A percentile compares a stretch with the other conserved stretches of the same genome.
phyloP scores from a whole-genome alignment of 2,329 filamentous ascomycete genomes.

The Elsinoe arachidis region DNA sequence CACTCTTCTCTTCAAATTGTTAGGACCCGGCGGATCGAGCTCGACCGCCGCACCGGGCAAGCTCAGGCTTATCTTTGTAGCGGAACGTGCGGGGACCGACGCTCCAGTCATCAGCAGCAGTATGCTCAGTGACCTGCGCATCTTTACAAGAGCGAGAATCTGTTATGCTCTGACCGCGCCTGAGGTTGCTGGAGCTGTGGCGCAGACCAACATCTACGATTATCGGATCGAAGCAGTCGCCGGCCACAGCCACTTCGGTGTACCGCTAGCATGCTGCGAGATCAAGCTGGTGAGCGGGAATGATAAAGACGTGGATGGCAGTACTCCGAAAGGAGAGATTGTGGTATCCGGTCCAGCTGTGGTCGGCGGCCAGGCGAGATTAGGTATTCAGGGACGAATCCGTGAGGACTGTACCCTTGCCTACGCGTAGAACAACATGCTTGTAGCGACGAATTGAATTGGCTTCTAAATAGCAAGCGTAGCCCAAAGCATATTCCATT shows the following conservation, averaged over 20 bases:
- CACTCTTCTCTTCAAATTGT: slow-evolving; percentile 53
- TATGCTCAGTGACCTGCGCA: slow-evolving; percentile 69
- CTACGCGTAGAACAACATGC: slow-evolving; percentile 17
- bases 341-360: slow-evolving; percentile 66
- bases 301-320: slow-evolving; percentile 54
- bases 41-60: slow-evolving; percentile 57
- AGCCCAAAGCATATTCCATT: neutral
- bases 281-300: slow-evolving; percentile 60
- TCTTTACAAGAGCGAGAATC: slow-evolving; percentile 70
- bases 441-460: neutral
- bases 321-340: slow-evolving; percentile 45
- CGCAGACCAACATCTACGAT: slow-evolving; percentile 80
- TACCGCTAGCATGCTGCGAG: slow-evolving; percentile 72
- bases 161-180: slow-evolving; percentile 77
- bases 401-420: slow-evolving; percentile 63
- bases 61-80: slow-evolving; percentile 71
- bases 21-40: slow-evolving; percentile 49
- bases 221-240: slow-evolving; percentile 53
- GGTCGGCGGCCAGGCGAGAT: slow-evolving; percentile 53
- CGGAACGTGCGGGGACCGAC: slow-evolving; percentile 58
- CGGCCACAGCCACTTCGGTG: slow-evolving; percentile 61
- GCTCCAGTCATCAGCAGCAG: slow-evolving; percentile 57
- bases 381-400: slow-evolving; percentile 58
- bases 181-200: slow-evolving; percentile 78
- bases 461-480: neutral